Evolutionary conservation across 371 early-diverging fungal species (phyloP), one percentile per base, ranked within the genome.

Genomic region (Catenaria anguillulae): DNA sequence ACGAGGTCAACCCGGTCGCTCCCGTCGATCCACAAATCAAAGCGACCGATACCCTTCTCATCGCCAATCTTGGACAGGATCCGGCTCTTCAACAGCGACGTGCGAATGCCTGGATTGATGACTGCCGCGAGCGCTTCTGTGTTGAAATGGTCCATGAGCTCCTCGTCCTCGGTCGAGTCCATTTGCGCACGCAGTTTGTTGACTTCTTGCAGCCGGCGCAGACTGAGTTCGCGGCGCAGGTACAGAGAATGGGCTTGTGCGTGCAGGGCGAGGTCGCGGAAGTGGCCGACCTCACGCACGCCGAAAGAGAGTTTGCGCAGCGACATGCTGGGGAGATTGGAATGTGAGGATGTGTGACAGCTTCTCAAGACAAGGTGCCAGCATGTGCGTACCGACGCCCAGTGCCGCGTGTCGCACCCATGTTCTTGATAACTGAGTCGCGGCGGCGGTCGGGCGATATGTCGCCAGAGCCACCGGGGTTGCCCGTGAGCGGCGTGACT

Each of bases 41-140:
- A 43, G 45, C 21, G 21, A 3, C 8, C 17, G 17, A 43, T 43
- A 43, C 45, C 45, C 45, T 43, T 43, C 21, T 50, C 52, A 29
- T 50, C 29, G 29, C 52, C 43, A 60, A 34, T 10, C 29, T 63
- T 29, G 24, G 43, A n/a, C 33, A 54, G 33, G 21, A 45, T n/a
- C 10, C 70, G 61, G 26, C 29, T 48, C 21, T 71, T 62, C 52
- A 78, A 56, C 33, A 72, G 69, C 50, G 75, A 68, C 63, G 68
- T 73, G 23, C 79, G 60, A 10, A 63, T 33, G 24, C 65, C 62
- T 17, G 70, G 56, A 61, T 75, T 73, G 63, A 77, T 67, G 63
- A 78, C 71, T 17, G 75, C 61, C 34, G 74, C 70, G 15, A 72
- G 65, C 0, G 75, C 69, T 43, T 78, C 79, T 65, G 71, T 72